Conservation (phyloP, 495 filamentous ascomycete species). For the Mytilinidion resinicola region DNA sequence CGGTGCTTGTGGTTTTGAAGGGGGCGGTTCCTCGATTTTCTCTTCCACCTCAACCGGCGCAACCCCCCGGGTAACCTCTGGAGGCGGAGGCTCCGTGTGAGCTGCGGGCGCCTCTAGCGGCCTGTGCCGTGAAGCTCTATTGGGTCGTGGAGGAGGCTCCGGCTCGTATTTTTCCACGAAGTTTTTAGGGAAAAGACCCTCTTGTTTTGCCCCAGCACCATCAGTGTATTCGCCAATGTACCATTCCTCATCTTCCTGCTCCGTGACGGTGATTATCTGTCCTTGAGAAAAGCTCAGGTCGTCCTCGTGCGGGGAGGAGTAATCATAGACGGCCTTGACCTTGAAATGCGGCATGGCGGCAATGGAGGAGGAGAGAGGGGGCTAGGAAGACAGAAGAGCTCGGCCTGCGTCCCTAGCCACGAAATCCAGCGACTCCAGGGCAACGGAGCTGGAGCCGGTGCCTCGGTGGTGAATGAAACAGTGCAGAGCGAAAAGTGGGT, state of each 20-base stretch:
- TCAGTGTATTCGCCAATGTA: constrained; percentile 87
- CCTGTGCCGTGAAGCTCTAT: constrained; percentile 62
- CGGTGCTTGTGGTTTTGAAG: constrained; percentile 32
- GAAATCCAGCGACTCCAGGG: neutral
- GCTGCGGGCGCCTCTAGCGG: constrained; percentile 51
- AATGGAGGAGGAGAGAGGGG: neutral
- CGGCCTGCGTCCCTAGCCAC: constrained; percentile 23
- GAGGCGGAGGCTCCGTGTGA: constrained; percentile 17
- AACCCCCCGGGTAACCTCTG: constrained; percentile 25
- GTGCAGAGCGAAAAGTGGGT: neutral
- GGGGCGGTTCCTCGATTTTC: constrained; percentile 33
- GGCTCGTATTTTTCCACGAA: constrained; percentile 96
- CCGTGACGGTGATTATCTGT: constrained; percentile 89
- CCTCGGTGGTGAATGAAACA: neutral
- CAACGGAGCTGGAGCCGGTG: neutral
- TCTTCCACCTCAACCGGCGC: constrained; percentile 37
- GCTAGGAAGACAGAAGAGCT: constrained; percentile 18
- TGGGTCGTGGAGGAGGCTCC: constrained; percentile 78
- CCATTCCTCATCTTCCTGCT: constrained; percentile 89
- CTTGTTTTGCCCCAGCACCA: constrained; percentile 59
- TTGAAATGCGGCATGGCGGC: constrained; percentile 62
- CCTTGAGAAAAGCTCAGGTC: constrained; percentile 81
- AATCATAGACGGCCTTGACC: constrained; percentile 93
- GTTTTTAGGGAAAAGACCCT: constrained; percentile 93
- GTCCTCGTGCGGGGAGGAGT: constrained; percentile 83